A percentile compares a stretch with the other conserved stretches of the same genome.
These are phyloP conservation scores for Solanum chaucha DNA, from an alignment of 257 asterid genomes.

Conservation along the genomic window DNA sequence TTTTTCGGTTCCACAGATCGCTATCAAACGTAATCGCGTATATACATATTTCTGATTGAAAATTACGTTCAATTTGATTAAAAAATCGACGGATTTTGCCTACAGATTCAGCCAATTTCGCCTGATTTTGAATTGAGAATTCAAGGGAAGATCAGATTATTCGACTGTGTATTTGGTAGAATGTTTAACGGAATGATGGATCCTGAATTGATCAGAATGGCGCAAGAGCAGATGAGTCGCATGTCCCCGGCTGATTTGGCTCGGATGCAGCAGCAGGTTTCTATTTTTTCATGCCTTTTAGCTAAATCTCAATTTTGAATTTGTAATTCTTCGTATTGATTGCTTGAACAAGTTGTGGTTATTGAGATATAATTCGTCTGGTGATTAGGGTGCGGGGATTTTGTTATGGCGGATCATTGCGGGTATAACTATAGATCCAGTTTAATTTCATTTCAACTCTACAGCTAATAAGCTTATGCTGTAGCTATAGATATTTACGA, in stretches of 20 bases:
- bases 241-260: conserved; percentile 96
- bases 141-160: not conserved
- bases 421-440: not conserved
- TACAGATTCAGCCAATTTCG: not conserved
- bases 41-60: not conserved
- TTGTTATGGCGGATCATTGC: not conserved
- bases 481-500: not conserved
- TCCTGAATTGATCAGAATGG: conserved; percentile 84
- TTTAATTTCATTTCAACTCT: not conserved
- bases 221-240: conserved; percentile 99
- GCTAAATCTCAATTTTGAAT: not conserved
- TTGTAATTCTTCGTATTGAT: not conserved
- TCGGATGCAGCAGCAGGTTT: conserved; percentile 89
- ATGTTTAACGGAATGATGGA: conserved; percentile 93
- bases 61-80: not conserved
- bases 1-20: not conserved
- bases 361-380: not conserved
- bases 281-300: not conserved
- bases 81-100: not conserved
- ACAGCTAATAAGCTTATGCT: not conserved
- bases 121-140: not conserved
- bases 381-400: not conserved
- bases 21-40: not conserved
- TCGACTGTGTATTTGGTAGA: not conserved
- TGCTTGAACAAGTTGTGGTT: not conserved